Conservation (phyloP, 257 asterid species). For the Lantana camara region DNA sequence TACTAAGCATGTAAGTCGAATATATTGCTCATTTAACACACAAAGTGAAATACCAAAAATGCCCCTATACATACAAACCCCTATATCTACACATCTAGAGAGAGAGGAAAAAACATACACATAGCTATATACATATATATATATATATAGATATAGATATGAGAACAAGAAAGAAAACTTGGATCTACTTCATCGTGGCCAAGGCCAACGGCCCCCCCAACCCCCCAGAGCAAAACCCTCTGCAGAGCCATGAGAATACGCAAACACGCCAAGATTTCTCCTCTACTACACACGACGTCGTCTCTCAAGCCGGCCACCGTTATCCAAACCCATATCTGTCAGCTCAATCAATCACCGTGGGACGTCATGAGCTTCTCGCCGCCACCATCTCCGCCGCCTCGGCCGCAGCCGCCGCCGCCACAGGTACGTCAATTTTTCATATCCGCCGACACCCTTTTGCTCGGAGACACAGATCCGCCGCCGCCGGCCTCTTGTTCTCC, state of each 20-base stretch:
- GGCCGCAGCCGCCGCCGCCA: neutral
- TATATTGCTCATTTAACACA: too few species aligned
- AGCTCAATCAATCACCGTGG: conserved; percentile 54
- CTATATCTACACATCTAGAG: too few species aligned
- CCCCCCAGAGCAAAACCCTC: neutral
- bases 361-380: conserved; percentile 53
- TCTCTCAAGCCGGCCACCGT: conserved; percentile 5
- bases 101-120: too few species aligned
- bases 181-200: too few species aligned
- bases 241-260: conserved; percentile 40
- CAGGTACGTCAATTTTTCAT: conserved; percentile 19
- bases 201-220: too few species aligned
- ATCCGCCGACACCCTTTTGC: neutral
- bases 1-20: too few species aligned
- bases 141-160: too few species aligned
- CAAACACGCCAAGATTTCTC: conserved; percentile 35
- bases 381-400: conserved; percentile 19
- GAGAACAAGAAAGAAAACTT: too few species aligned
- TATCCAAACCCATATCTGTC: conserved; percentile 28
- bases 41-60: too few species aligned
- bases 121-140: too few species aligned
- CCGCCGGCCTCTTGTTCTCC: neutral
- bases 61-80: too few species aligned
- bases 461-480: conserved; percentile 18
- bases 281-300: conserved; percentile 26